phyloP scores from a whole-genome alignment of 2,329 filamentous ascomycete genomes.

The Epichloe bromicola region DNA sequence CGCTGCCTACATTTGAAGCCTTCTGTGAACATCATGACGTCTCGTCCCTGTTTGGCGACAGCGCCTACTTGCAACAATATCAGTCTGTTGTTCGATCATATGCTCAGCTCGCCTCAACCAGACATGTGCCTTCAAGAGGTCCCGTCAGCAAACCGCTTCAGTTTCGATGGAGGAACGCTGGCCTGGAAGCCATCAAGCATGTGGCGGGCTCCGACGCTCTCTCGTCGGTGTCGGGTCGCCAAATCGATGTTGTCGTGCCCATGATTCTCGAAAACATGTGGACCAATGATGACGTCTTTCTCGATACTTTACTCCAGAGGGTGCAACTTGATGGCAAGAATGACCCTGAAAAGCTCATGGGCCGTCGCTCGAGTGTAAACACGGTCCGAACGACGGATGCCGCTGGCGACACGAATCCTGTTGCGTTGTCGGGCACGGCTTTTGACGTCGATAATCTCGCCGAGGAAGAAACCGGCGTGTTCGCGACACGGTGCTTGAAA shows the following conservation, averaged over 20 bases:
- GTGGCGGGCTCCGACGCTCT: constrained; percentile 71
- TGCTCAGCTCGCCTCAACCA: constrained; percentile 62
- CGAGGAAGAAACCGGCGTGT: constrained; percentile 74
- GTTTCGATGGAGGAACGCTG: constrained; percentile 64
- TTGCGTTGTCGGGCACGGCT: constrained; percentile 66
- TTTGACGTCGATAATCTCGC: constrained; percentile 81
- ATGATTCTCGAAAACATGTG: constrained; percentile 80
- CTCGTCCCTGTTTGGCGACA: constrained; percentile 72
- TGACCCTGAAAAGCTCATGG: constrained; percentile 49
- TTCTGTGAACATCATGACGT: constrained; percentile 85
- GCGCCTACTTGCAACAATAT: constrained; percentile 70
- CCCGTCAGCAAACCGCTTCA: constrained; percentile 56
- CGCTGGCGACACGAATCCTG: constrained; percentile 47
- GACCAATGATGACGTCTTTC: constrained; percentile 55
- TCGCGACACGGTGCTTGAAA: constrained; percentile 77
- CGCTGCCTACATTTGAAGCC: constrained; percentile 70
- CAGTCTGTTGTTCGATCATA: constrained; percentile 71
- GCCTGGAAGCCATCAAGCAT: constrained; percentile 66
- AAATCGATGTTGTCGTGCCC: constrained; percentile 68
- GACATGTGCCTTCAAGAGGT: constrained; percentile 35
- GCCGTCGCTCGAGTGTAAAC: constrained; percentile 64
- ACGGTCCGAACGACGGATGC: constrained; percentile 59
- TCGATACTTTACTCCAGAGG: constrained; percentile 55
- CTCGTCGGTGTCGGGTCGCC: constrained; percentile 59
- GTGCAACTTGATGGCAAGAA: constrained; percentile 55